phyloP scores from a whole-genome alignment of 2,329 filamentous ascomycete species.

The Microdochium paspali region DNA sequence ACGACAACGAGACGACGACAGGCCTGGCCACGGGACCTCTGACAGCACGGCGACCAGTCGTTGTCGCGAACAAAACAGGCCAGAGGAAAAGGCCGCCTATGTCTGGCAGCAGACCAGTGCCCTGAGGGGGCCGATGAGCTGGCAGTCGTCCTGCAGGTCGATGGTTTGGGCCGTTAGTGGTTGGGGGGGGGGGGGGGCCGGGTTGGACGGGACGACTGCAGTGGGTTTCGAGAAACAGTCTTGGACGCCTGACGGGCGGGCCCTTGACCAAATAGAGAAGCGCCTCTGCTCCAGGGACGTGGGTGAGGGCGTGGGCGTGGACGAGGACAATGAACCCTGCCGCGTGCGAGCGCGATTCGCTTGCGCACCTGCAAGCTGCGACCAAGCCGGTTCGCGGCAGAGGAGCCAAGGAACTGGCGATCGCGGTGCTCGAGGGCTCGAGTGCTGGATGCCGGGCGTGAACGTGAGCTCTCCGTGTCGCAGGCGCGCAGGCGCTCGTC shows the following conservation, averaged over 20 bases:
- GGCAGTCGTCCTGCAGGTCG: slow-evolving; percentile 36
- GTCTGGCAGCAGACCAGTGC: slow-evolving; percentile 15
- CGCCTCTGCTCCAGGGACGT: background rate
- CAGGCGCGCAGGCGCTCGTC: background rate
- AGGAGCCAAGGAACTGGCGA: no score
- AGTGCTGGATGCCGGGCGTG: no score
- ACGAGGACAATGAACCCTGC: background rate
- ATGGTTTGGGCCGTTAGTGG: slow-evolving; percentile 28
- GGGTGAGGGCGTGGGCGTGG: background rate
- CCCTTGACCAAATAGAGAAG: background rate
- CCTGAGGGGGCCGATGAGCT: slow-evolving; percentile 31
- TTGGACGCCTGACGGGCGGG: background rate
- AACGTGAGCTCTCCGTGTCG: no score
- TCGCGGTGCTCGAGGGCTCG: no score
- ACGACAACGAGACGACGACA: slow-evolving; percentile 19
- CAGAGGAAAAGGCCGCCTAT: slow-evolving; percentile 6
- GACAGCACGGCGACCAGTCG: slow-evolving; percentile 1
- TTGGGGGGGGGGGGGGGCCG: background rate
- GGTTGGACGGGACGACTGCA: background rate
- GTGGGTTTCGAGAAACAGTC: background rate
- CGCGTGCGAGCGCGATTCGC: no score
- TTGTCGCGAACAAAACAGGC: background rate
- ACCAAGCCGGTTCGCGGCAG: no score
- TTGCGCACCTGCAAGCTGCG: background rate
- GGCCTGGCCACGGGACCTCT: slow-evolving; percentile 19